Evolutionary conservation across 2,329 filamentous ascomycete species (phyloP), one percentile per base, ranked within the genome.

Genomic region (Zymoseptoria brevis): DNA sequence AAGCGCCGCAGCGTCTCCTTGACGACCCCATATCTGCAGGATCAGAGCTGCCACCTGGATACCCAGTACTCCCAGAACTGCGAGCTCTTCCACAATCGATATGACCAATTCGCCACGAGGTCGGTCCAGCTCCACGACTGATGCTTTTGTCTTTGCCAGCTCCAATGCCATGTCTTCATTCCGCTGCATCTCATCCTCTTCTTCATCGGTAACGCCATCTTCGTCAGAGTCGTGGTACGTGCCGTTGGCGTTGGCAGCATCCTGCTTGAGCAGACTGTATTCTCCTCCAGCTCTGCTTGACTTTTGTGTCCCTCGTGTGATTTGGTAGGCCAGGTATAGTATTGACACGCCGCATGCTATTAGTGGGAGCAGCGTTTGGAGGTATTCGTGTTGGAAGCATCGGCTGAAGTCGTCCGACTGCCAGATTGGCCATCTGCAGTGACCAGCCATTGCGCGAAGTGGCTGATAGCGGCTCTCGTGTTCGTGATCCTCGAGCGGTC

Each of bases 311-410:
- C 50, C 81, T 60, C 79, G 77, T 64, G 84, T 73, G 66, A 81
- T 77, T 69, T 87, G 84, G 66, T 81, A 71, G 19, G 81, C 66
- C 58, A 96, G 81, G 66, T 85, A 80, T 56, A 88, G 72, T 65
- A 92, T 73, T 6, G 94, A 97, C 24, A 88, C 67, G 63, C 76
- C 81, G 73, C 91, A 83, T 59, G 87, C 80, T 62, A 86, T 76
- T 61, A 94, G 78, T 57, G 94, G 94, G 57, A 97, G 80, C 53
- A 96, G 79, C 61, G 89, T 84, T 74, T 89, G 87, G 57, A 96
- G 82, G 73, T 89, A 92, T 74, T 90, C 85, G 73, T 77, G 78
- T 71, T 84, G 80, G 66, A 87, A 85, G 70, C 85, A 87, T 59
- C 66, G 69, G 51, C 82, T 82, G 68, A 87, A 80, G 73, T 87